Percentiles rank a stretch among this genome's conserved stretches.
Conservation (phyloP, 306 rosid species). For the Pterocarpus santalinus region DNA sequence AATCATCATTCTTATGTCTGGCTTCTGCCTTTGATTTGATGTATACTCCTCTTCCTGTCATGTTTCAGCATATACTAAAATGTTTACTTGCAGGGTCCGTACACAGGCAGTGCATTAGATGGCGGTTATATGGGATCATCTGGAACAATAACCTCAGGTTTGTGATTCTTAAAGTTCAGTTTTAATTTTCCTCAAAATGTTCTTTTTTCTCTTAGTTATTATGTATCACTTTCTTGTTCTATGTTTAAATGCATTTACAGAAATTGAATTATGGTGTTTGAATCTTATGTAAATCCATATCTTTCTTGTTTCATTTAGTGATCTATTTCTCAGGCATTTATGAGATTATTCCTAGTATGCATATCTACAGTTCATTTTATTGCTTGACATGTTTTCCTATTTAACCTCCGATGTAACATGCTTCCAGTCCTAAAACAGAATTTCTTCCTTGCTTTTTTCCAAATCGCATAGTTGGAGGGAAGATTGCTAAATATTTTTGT, state of each 20-base stretch:
- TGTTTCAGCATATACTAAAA: constrained; percentile 18
- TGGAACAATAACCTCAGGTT: constrained; percentile 69
- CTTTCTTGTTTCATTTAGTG: neutral
- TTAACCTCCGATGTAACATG: too few species aligned
- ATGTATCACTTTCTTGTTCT: neutral
- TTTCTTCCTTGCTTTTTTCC: too few species aligned
- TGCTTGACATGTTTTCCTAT: neutral
- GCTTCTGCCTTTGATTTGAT: neutral
- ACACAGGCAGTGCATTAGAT: constrained; percentile 49
- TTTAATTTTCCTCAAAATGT: constrained; percentile 8
- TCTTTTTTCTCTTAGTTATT: neutral
- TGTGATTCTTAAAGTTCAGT: constrained; percentile 44
- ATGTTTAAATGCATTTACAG: constrained; percentile 5
- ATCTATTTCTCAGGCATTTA: neutral
- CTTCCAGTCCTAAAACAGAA: too few species aligned
- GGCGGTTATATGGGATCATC: constrained; percentile 57
- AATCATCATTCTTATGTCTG: neutral
- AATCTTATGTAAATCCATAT: neutral
- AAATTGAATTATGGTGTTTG: neutral
- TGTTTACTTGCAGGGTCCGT: constrained; percentile 58
- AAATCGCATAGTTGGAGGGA: too few species aligned
- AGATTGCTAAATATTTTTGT: too few species aligned
- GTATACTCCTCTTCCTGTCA: neutral
- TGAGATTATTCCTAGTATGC: neutral
- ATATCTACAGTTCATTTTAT: neutral